Base-by-base conservation (phyloP, 495 filamentous ascomycete species). In the Penicillium cinerascens region DNA sequence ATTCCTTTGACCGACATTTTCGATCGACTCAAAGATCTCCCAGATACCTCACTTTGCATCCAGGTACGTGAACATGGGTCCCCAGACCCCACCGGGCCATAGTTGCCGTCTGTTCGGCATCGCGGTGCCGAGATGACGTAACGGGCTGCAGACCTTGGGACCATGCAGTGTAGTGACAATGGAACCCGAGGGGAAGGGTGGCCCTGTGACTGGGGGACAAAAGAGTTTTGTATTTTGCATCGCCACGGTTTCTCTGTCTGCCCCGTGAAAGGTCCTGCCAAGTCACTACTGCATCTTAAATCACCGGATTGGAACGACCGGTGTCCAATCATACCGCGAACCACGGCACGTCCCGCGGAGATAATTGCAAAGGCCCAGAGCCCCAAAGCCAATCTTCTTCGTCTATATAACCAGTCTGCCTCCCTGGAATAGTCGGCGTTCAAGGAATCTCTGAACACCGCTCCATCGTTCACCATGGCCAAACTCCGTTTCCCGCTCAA, bases 61-160 rank as follows among this genome's bases (percentile, higher is more conserved):
- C 47, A 49, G 47, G 47, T 42, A 42, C 47, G 36, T n/a, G 11
- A 20, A 23, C 45, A 47, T 47, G 17, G 46, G 23, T 22, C 15
- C 2, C 36, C 33, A 3, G 27, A n/a, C 23, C 39, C 47, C 25
- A 13, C 16, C 47, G n/a, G 23, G 17, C 25, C 16, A 13, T 6
- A 10, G 15, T 35, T 16, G 4, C 17, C 8, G 22, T 43, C 38
- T 26, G 60, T 56, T 61, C 54, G 58, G 54, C 61, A 56, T 51
- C 45, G 46, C 42, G 8, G 16, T 60, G 33, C 60, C 61, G 58
- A 58, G 46, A 64, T 64, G 61, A 64, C 61, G 61, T 64, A 61
- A 48, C 42, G 22, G 37, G 13, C 37, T 39, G 13, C 6, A 20
- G 37, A 39, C 37, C 26, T 29, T 29, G 29, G 29, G 29, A 33